Percentiles rank a stretch among this genome's conserved stretches.
Conservation (phyloP, 768 basidiomycete species). For the Suillus placidus region DNA sequence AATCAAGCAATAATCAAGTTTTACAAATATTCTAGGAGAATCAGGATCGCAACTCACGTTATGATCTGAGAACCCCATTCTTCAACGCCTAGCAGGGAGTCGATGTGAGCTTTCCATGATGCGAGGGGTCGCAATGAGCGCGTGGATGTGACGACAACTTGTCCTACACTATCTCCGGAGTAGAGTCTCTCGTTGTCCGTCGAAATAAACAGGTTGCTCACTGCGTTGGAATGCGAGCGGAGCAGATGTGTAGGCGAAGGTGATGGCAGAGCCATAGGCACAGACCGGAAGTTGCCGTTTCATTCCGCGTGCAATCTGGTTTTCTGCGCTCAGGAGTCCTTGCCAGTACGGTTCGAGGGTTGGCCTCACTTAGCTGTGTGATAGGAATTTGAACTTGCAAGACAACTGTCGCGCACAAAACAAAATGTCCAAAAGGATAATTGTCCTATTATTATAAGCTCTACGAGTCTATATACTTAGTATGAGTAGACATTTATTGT, state of each 20-base stretch:
- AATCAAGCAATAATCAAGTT: constrained; percentile 29
- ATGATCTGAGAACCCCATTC: constrained; percentile 70
- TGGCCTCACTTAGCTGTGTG: background rate
- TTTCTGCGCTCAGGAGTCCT: too few relatives aligned
- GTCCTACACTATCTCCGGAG: constrained; percentile 84
- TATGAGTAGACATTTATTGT: background rate
- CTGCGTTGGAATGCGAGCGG: constrained; percentile 66
- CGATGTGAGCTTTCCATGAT: constrained; percentile 72
- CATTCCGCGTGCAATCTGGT: too few relatives aligned
- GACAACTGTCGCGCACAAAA: background rate
- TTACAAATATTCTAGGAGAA: background rate
- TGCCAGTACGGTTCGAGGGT: too few relatives aligned
- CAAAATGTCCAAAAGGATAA: background rate
- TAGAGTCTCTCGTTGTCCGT: constrained; percentile 78
- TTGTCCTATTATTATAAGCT: background rate
- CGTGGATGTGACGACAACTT: constrained; percentile 75
- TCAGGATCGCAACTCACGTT: constrained; percentile 61
- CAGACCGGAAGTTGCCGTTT: too few relatives aligned
- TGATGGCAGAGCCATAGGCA: constrained; percentile 25
- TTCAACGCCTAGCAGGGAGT: constrained; percentile 65
- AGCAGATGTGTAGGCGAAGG: constrained; percentile 74
- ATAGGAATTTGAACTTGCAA: background rate
- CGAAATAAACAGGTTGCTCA: constrained; percentile 53
- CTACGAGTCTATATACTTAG: background rate
- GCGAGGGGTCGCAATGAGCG: constrained; percentile 71